Percentiles rank a stretch among this genome's conserved stretches.
Conservation (phyloP, 108 stramenopile genomes). For the Fistulifera solaris region DNA sequence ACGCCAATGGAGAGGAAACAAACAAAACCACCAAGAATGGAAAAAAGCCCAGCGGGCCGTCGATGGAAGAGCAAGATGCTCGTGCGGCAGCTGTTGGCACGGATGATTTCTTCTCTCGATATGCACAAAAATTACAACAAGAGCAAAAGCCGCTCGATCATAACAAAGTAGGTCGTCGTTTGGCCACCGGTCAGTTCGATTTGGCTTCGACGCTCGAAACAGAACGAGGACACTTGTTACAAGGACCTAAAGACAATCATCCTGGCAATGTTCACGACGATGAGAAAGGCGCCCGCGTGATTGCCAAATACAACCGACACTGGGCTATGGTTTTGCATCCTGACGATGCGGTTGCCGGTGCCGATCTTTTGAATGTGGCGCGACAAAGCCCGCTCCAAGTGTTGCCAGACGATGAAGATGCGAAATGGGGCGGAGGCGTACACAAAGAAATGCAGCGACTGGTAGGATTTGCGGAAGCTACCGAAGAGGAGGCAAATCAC, state of each 20-base stretch:
- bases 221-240: conserved; percentile 65
- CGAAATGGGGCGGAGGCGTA: conserved; percentile 60
- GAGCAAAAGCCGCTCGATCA: not conserved
- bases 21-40: conserved; percentile 2
- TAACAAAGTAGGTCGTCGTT: conserved; percentile 22
- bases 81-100: conserved; percentile 74
- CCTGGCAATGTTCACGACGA: conserved; percentile 43
- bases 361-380: conserved; percentile 51
- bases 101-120: conserved; percentile 74
- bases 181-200: conserved; percentile 83
- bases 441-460: conserved; percentile 63
- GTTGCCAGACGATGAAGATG: conserved; percentile 49
- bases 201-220: conserved; percentile 72
- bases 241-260: conserved; percentile 53
- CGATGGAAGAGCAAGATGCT: conserved; percentile 45
- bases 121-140: conserved; percentile 51
- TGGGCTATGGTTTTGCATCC: conserved; percentile 84
- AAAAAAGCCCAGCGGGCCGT: conserved; percentile 19
- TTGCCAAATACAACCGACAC: conserved; percentile 84
- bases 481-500: conserved; percentile 55
- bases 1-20: conserved; percentile 10
- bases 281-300: conserved; percentile 54
- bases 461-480: conserved; percentile 65
- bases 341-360: conserved; percentile 61
- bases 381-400: conserved; percentile 34